phyloP scores from a whole-genome alignment of 192 early-diverging fungal genomes.

The Linnemannia schmuckeri region DNA sequence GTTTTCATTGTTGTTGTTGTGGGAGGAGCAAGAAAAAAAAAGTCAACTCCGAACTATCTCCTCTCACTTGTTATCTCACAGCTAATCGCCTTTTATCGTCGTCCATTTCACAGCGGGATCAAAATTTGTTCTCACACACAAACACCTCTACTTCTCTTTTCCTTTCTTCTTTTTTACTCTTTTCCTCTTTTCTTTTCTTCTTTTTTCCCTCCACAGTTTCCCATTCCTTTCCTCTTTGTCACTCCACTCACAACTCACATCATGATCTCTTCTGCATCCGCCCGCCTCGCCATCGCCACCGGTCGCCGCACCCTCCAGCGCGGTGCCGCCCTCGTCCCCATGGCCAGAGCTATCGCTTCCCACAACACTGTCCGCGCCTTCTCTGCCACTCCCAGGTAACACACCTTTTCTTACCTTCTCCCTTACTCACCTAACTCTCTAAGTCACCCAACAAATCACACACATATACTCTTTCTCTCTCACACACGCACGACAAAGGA shows the following conservation, averaged over 20 bases:
- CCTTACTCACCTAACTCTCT: not conserved
- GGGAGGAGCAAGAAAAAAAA: conserved; percentile 2
- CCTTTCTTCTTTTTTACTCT: not conserved
- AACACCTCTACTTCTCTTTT: not conserved
- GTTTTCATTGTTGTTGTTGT: conserved; percentile 12
- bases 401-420: not conserved
- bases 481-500: not conserved
- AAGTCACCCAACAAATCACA: not conserved
- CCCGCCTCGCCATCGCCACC: conserved; percentile 39
- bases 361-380: conserved; percentile 56
- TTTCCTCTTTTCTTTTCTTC: conserved; percentile 2
- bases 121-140: conserved; percentile 36
- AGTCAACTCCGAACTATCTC: conserved; percentile 1
- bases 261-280: conserved; percentile 53
- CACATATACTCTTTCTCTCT: not conserved
- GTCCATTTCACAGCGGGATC: conserved; percentile 8
- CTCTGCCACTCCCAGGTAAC: conserved; percentile 54
- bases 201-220: conserved; percentile 3
- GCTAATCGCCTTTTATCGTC: conserved; percentile 5
- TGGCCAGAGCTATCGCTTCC: conserved; percentile 42
- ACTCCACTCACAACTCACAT: not conserved
- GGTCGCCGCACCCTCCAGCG: conserved; percentile 47
- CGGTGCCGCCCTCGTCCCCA: conserved; percentile 45
- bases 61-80: not conserved
- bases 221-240: not conserved